phyloP scores from a whole-genome alignment of 768 basidiomycete genomes.

The Baorangia bicolor region DNA sequence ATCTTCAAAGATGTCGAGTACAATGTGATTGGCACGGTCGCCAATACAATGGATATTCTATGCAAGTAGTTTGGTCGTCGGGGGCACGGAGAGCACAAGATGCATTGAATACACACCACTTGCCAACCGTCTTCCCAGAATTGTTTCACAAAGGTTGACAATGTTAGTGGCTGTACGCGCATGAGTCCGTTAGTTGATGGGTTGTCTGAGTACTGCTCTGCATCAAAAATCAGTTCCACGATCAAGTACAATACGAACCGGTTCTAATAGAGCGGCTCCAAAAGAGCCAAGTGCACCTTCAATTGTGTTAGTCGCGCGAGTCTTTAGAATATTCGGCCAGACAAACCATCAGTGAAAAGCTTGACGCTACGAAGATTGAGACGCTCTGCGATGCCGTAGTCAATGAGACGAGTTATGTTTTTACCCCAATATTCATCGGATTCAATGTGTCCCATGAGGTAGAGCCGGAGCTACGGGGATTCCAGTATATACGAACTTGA shows the following conservation, averaged over 20 bases:
- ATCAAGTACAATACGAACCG: slow-evolving; percentile 30
- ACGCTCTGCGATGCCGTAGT: slow-evolving; percentile 54
- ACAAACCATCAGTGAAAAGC: slow-evolving; percentile 70
- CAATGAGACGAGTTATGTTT: slow-evolving; percentile 53
- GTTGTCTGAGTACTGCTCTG: slow-evolving; percentile 66
- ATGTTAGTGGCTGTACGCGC: slow-evolving; percentile 50
- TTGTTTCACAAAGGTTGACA: slow-evolving; percentile 52
- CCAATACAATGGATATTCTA: slow-evolving; percentile 91
- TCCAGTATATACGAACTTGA: neutral
- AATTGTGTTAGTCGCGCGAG: slow-evolving; percentile 3
- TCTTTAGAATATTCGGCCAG: neutral
- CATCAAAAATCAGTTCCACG: neutral
- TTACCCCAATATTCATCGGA: slow-evolving; percentile 67
- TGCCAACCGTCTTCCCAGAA: slow-evolving; percentile 81
- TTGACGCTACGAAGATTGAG: slow-evolving; percentile 68
- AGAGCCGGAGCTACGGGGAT: slow-evolving; percentile 51
- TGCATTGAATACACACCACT: slow-evolving; percentile 53
- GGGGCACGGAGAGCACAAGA: neutral
- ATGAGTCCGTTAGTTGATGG: slow-evolving; percentile 71
- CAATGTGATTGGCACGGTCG: slow-evolving; percentile 81
- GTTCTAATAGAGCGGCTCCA: slow-evolving; percentile 85
- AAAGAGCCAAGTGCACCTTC: slow-evolving; percentile 86
- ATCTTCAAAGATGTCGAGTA: slow-evolving; percentile 81
- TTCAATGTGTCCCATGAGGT: slow-evolving; percentile 55
- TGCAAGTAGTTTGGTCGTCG: neutral